phyloP scores from a whole-genome alignment of 1,139 yeast genomes.

The Hemisphaericaspora xylanilytica region DNA sequence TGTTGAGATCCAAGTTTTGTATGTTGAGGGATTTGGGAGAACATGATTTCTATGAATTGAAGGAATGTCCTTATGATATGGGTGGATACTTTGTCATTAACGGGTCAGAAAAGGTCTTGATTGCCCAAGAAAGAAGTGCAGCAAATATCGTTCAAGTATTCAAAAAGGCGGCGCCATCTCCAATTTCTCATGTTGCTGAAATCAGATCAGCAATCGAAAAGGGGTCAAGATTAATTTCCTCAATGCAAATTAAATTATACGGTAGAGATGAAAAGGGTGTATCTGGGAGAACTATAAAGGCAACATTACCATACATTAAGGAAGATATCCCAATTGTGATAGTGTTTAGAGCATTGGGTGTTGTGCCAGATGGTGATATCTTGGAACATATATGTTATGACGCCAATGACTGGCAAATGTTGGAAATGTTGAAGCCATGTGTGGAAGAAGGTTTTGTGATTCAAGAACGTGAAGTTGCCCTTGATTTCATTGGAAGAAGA shows the following conservation, averaged over 20 bases:
- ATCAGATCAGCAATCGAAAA: conserved; percentile 95
- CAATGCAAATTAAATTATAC: conserved; percentile 89
- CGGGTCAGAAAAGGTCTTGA: conserved; percentile 96
- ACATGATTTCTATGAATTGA: conserved; percentile 88
- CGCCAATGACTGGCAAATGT: conserved; percentile 98
- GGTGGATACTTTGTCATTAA: conserved; percentile 98
- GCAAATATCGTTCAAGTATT: conserved; percentile 98
- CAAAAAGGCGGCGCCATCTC: conserved; percentile 96
- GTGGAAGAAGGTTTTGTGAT: conserved; percentile 98
- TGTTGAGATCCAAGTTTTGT: conserved; percentile 96
- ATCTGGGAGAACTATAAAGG: conserved; percentile 81
- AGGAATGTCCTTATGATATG: conserved; percentile 99
- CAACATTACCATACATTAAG: conserved; percentile 92
- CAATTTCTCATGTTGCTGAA: conserved; percentile 94
- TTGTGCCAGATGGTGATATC: conserved; percentile 98
- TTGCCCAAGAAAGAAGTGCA: conserved; percentile 98
- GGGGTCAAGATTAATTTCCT: conserved; percentile 91
- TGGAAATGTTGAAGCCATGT: conserved; percentile 98
- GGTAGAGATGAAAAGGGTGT: conserved; percentile 79
- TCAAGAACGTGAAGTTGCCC: conserved; percentile 96
- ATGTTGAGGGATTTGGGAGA: conserved; percentile 90
- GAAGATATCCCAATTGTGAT: conserved; percentile 96
- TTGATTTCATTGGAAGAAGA: conserved; percentile 98
- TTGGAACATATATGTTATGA: conserved; percentile 97
- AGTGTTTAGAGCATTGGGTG: conserved; percentile 96